Evolutionary conservation across 495 filamentous ascomycete genomes (phyloP), one percentile per base, ranked within the genome.

Genomic region (Hyaloscypha hepaticicola): DNA sequence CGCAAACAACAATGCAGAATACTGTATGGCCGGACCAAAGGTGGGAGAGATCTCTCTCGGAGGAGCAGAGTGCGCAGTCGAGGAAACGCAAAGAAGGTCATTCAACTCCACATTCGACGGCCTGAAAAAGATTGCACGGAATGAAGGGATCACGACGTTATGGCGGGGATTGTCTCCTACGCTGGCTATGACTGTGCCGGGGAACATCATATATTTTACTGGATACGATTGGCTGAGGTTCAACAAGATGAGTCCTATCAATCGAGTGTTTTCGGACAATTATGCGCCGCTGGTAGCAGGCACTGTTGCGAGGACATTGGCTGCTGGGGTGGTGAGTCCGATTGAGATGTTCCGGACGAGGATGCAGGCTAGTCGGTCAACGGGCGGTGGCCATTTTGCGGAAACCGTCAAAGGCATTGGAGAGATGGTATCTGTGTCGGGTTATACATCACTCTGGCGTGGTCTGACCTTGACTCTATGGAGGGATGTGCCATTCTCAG

Each of bases 151-250:
- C 16, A 83, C 82, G 22, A 92, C 96, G 8, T 82, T 99, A 56
- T 99, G 95, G 95, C 87, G 95, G 38, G 95, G 95, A 5, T 82
- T 99, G 2, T 93, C 90, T 22, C 92, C 96, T 11, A 99, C 96
- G 1, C 76, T 99, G 49, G 83, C 91, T 69, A 99, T 99, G 95
- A 88, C 94, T 3, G 85, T 99, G 31, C 95, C 95, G 0, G 92
- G 86, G 38, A 99, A 99, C 75, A 93, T 99, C 65, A 98, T 99
- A 64, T 99, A 99, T 76, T 97, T 97, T 70, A 94, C 95, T 33
- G 95, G 94, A n/a, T 99, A 99, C 74, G 95, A 99, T 71, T 95
- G 90, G 87, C 77, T 99, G 64, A 88, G 95, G 16, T 87, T 78
- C 25, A 89, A 89, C 71, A 77, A 80, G 1, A 74, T 75, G 41